Evolutionary conservation across 257 asterid genomes (phyloP).

Genomic region (Solanum megistacrolobum): DNA sequence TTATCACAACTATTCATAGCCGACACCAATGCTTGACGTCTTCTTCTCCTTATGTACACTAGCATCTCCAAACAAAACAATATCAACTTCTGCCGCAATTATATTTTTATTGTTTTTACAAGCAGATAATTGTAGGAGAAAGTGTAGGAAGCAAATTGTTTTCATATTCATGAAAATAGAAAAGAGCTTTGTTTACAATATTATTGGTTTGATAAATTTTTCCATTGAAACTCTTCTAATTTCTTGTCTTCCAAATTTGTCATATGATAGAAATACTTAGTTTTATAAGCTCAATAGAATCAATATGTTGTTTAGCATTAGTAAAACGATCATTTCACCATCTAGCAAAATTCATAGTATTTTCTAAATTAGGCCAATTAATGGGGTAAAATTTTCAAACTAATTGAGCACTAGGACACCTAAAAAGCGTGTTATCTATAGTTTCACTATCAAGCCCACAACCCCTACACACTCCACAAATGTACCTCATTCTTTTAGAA

Average conservation of each 20-base stretch:
- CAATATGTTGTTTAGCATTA: background rate
- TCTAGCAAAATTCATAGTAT: background rate
- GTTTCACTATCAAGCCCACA: background rate
- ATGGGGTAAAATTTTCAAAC: no score
- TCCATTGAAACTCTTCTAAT: background rate
- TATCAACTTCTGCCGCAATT: no score
- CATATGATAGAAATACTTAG: background rate
- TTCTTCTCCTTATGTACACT: background rate
- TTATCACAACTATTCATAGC: background rate
- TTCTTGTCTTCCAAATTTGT: background rate
- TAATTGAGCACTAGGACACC: no score
- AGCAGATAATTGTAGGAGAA: background rate
- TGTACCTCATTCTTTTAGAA: background rate
- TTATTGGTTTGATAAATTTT: no score
- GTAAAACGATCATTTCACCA: no score
- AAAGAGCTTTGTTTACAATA: background rate
- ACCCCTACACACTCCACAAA: background rate
- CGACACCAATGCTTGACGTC: background rate
- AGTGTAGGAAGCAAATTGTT: background rate
- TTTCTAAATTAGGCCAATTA: no score
- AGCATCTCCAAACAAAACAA: background rate
- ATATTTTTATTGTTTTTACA: no score
- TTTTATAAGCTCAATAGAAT: background rate
- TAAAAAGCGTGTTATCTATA: no score
- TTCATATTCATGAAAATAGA: background rate